Conservation (phyloP, 495 filamentous ascomycete species). For the Apodospora peruviana region DNA sequence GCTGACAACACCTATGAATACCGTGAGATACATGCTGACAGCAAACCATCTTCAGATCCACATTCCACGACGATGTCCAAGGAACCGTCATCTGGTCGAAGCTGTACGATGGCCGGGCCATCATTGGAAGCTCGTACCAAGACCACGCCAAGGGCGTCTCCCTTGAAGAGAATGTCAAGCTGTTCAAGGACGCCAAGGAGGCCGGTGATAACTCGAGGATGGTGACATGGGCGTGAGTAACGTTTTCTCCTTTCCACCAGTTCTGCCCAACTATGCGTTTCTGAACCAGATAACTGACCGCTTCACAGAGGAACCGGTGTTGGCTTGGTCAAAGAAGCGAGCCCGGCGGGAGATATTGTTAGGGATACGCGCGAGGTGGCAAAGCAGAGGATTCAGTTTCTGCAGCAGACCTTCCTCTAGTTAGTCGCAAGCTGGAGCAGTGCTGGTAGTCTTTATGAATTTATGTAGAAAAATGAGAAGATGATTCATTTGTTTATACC, state of each 20-base stretch:
- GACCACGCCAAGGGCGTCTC: constrained; percentile 51
- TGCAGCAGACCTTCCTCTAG: constrained; percentile 11
- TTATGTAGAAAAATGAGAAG: no score
- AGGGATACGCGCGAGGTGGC: constrained; percentile 63
- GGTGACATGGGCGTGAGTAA: constrained; percentile 52
- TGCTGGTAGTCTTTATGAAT: no score
- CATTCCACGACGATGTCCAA: constrained; percentile 65
- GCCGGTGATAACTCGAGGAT: constrained; percentile 24
- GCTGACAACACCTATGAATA: no score
- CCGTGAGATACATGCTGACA: no score
- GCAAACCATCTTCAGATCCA: no score
- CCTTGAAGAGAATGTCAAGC: constrained; percentile 51
- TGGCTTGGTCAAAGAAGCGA: constrained; percentile 58
- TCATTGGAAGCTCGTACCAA: constrained; percentile 53
- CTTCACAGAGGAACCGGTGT: constrained; percentile 44
- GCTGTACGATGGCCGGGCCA: constrained; percentile 58
- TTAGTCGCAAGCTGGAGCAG: no score
- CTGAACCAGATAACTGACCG: background rate
- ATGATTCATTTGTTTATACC: no score
- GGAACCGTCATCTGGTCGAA: constrained; percentile 61
- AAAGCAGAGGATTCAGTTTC: constrained; percentile 36
- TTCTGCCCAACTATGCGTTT: background rate
- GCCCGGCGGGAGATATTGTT: constrained; percentile 68
- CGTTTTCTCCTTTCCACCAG: background rate
- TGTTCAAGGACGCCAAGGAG: constrained; percentile 47